Evolutionary conservation across 2,329 filamentous ascomycete genomes (phyloP).

Genomic region (Dothistroma pini): DNA sequence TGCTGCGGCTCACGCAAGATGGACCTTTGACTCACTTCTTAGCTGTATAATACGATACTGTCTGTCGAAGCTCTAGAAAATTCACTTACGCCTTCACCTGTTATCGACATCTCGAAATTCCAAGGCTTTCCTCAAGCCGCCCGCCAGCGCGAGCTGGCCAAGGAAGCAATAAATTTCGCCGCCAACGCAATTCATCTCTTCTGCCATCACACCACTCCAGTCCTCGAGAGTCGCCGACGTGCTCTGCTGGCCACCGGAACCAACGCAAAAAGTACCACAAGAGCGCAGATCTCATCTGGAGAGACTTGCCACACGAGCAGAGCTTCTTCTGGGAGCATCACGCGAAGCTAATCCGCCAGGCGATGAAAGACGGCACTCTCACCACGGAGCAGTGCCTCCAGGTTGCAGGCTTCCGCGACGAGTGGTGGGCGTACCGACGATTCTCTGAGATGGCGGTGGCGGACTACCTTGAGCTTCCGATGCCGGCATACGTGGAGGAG

Average conservation of each 20-base stretch:
- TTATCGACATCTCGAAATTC: not conserved
- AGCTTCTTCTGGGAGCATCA: constrained; percentile 19
- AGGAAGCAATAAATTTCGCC: constrained; percentile 13
- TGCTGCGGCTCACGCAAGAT: not conserved
- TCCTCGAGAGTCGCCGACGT: constrained; percentile 12
- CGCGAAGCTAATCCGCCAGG: constrained; percentile 8
- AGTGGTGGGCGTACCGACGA: constrained; percentile 12
- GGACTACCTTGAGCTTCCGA: constrained; percentile 11
- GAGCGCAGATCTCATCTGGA: constrained; percentile 18
- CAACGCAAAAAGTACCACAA: constrained; percentile 13
- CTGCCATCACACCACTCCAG: constrained; percentile 14
- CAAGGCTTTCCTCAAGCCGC: constrained; percentile 12
- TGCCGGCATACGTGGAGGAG: not conserved
- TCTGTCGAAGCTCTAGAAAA: not conserved
- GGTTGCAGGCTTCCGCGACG: constrained; percentile 15
- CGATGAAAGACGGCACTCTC: constrained; percentile 10
- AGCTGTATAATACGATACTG: not conserved
- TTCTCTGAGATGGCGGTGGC: constrained; percentile 20
- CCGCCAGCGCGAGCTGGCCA: constrained; percentile 10
- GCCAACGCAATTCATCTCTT: constrained; percentile 20
- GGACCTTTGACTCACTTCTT: not conserved
- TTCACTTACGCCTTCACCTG: constrained; percentile 2
- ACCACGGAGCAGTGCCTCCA: constrained; percentile 10
- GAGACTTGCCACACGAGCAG: constrained; percentile 8
- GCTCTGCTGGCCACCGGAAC: constrained; percentile 3